Conservation (phyloP, 371 early-diverging fungal genomes). For the Globomyces sp. region DNA sequence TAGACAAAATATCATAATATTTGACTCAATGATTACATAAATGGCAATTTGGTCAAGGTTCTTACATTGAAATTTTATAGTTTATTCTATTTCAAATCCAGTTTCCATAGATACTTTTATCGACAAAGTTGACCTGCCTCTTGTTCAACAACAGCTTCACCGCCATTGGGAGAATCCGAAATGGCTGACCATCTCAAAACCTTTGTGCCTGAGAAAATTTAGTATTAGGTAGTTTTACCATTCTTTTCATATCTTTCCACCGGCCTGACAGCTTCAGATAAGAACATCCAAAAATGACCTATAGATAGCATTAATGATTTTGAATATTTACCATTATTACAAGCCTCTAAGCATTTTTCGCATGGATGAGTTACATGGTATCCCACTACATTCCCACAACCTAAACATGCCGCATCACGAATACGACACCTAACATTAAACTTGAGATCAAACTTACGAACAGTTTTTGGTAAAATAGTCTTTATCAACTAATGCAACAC, state of each 20-base stretch:
- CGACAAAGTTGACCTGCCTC: no score
- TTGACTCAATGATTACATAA: no score
- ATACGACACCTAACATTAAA: constrained; percentile 34
- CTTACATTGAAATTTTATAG: no score
- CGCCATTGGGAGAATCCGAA: no score
- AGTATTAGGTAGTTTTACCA: constrained; percentile 33
- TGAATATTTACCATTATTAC: constrained; percentile 76
- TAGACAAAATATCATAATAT: no score
- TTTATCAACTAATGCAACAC: constrained; percentile 45
- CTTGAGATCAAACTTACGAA: background rate
- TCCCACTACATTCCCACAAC: constrained; percentile 89
- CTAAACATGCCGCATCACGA: constrained; percentile 47
- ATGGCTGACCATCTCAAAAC: constrained; percentile 14
- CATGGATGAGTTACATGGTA: constrained; percentile 97
- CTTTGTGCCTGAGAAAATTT: background rate
- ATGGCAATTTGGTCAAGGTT: no score
- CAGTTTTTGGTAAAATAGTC: constrained; percentile 53
- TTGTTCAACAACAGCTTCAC: no score
- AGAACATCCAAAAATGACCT: constrained; percentile 96
- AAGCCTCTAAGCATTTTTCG: constrained; percentile 79
- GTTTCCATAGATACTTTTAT: no score
- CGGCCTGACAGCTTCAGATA: constrained; percentile 72
- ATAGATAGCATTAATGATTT: constrained; percentile 1
- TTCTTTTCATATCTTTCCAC: constrained; percentile 33
- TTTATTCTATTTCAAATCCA: no score